Evolutionary conservation across 306 rosid genomes (phyloP), one percentile per base, ranked within the genome.

Genomic region (Pyrus betulifolia): DNA sequence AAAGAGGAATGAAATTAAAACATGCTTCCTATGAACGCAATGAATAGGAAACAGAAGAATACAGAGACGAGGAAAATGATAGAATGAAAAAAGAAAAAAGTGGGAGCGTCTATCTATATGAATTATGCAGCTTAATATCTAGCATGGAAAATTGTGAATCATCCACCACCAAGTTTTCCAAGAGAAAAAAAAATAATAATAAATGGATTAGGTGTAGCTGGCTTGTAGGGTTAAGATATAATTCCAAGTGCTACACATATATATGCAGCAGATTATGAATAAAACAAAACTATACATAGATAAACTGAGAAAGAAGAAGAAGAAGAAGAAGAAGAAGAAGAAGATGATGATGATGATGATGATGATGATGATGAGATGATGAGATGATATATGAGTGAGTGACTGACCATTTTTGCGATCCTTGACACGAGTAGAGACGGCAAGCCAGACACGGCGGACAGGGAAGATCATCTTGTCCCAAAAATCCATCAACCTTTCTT

Each of bases 391-490:
- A 17, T 7, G 15, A 31, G 18, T 63, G 23, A 30, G 10, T 22
- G 13, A 82, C 73, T 51, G 4, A 93, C 96, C 97, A 45, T 76
- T 84, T 75, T 85, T 86, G 77, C 81, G 90, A 78, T 81, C 33
- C 77, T 85, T 91, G 75, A 93, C 81, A 35, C 92, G 93, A 73
- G 86, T 11, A 69, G 92, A 89, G 85, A 93, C 81, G 61, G 97
- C 78, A 38, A 88, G 84, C 83, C 88, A 91, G 30, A 91, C 86
- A 52, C 98, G 96, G 69, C 89, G 86, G 22, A 91, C 91, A 0
- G 98, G 98, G 67, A 89, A 89, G 55, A 89, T 35, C 86, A 93
- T 86, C 74, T 83, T 87, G 45, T 86, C 82, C 86, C 83, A 89
- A 11, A 91, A 73, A 72, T 84, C 85, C 97, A 91, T 89, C 28